Conservation (phyloP, 2,329 filamentous ascomycete species). For the Penicillium sp. region DNA sequence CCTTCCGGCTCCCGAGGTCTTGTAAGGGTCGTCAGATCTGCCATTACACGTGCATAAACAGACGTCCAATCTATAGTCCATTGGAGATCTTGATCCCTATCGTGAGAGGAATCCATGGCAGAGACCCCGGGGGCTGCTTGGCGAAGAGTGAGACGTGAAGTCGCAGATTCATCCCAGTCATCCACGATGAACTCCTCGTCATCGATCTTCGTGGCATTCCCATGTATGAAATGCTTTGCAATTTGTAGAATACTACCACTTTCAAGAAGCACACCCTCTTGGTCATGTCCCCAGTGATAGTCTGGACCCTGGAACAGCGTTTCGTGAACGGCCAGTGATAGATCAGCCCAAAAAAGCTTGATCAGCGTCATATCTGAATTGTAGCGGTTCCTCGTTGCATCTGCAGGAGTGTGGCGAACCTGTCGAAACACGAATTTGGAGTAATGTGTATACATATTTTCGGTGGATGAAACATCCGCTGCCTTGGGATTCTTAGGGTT, state of each 20-base stretch:
- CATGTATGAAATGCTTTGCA: constrained; percentile 18
- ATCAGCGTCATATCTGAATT: constrained; percentile 26
- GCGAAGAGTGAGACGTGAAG: constrained; percentile 5
- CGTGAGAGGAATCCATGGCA: background rate
- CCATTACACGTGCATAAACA: constrained; percentile 26
- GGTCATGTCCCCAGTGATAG: constrained; percentile 6
- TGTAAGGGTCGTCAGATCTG: constrained; percentile 6
- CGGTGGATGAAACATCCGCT: constrained; percentile 5
- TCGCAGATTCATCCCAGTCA: constrained; percentile 33
- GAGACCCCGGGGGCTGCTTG: constrained; percentile 10
- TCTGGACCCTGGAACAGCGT: constrained; percentile 27
- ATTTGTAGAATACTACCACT: constrained; percentile 20
- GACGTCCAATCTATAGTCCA: constrained; percentile 31
- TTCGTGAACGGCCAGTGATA: constrained; percentile 33
- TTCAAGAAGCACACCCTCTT: constrained; percentile 14
- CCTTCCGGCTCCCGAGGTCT: background rate
- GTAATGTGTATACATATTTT: constrained; percentile 18
- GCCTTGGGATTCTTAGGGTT: constrained; percentile 26
- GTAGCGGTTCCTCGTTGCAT: constrained; percentile 14
- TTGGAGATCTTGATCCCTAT: constrained; percentile 14
- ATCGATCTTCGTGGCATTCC: constrained; percentile 6
- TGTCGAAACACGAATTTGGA: constrained; percentile 35
- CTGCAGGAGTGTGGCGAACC: constrained; percentile 23
- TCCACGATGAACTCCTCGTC: constrained; percentile 36
- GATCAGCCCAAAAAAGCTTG: constrained; percentile 36